Conservation (phyloP, 495 filamentous ascomycete genomes). For the Hypomontagnella submonticulosa region DNA sequence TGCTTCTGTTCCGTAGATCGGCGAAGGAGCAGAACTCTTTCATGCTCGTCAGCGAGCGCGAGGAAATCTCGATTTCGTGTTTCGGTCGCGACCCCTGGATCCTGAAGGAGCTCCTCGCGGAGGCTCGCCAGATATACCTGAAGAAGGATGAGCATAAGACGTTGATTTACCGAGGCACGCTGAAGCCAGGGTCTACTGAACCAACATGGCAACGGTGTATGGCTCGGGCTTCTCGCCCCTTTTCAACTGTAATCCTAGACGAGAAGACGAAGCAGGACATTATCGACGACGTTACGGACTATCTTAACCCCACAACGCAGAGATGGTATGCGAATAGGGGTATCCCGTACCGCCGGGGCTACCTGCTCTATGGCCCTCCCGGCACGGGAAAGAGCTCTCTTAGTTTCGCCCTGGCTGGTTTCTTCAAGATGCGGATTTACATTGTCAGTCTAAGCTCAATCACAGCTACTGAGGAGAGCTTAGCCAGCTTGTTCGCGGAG, state of each 20-base stretch:
- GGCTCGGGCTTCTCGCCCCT: conserved; percentile 73
- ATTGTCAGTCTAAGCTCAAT: conserved; percentile 72
- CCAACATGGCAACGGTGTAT: conserved; percentile 64
- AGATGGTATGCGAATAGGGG: conserved; percentile 83
- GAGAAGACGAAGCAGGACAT: conserved; percentile 77
- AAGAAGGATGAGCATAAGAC: conserved; percentile 71
- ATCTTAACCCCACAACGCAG: conserved; percentile 78
- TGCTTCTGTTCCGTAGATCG: conserved; percentile 66
- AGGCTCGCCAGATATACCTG: conserved; percentile 68
- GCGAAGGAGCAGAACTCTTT: conserved; percentile 48
- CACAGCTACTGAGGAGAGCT: conserved; percentile 75
- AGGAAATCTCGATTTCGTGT: conserved; percentile 71
- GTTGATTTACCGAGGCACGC: conserved; percentile 70
- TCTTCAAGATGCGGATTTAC: conserved; percentile 76
- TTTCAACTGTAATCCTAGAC: conserved; percentile 89
- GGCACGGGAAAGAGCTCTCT: conserved; percentile 77
- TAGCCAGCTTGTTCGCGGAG: conserved; percentile 74
- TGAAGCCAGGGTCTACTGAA: conserved; percentile 48
- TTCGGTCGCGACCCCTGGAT: conserved; percentile 73
- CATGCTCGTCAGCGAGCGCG: conserved; percentile 55
- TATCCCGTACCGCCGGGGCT: conserved; percentile 84
- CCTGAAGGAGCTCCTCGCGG: conserved; percentile 72
- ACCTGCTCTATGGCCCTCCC: conserved; percentile 90
- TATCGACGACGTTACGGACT: conserved; percentile 87
- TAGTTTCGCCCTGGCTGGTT: conserved; percentile 73